Evolutionary conservation across 441 rosid species (phyloP).

Genomic region (Metrosideros polymorpha): DNA sequence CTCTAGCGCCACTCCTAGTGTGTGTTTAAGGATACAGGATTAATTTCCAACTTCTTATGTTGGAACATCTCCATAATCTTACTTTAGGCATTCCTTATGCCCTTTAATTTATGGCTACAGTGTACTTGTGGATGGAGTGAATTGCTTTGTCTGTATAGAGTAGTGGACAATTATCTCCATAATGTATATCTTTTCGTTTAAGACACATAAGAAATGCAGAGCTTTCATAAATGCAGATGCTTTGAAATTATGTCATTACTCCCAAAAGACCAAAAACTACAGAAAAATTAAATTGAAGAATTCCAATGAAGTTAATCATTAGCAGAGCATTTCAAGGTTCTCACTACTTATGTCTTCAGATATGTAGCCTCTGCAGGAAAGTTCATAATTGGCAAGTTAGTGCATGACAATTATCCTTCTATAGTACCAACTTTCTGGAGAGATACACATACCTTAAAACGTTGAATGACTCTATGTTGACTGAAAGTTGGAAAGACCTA

Average conservation of each 20-base stretch:
- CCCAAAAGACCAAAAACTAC: not conserved
- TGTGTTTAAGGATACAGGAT: not conserved
- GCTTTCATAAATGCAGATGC: not conserved
- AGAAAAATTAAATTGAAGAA: not conserved
- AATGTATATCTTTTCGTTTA: not conserved
- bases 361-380: not conserved
- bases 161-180: not conserved
- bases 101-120: not conserved
- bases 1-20: not conserved
- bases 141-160: not conserved
- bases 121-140: not conserved
- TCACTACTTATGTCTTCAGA: not conserved
- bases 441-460: not conserved
- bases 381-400: not conserved
- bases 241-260: not conserved
- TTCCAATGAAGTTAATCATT: not conserved
- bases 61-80: not conserved
- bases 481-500: not conserved
- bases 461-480: not conserved
- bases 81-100: not conserved
- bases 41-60: not conserved
- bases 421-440: not conserved
- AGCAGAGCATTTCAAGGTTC: not conserved
- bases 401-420: not conserved
- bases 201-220: not conserved